Conservation (phyloP, 148 eudicot genomes). For the Vaccinium macrocarpon region DNA sequence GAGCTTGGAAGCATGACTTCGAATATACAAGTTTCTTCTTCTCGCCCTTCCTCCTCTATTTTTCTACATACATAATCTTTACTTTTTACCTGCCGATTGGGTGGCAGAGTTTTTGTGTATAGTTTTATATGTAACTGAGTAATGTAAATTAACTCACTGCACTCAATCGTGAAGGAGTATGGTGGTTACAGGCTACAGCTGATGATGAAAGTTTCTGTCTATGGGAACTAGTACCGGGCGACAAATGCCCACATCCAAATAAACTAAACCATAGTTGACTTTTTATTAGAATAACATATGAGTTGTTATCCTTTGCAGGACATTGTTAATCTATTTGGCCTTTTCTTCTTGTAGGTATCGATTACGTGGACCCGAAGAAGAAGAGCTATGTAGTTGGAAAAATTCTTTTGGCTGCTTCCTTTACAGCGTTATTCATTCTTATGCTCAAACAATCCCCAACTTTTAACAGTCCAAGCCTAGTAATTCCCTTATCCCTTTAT, state of each 20-base stretch:
- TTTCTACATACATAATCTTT: not conserved
- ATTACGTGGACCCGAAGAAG: conserved; percentile 58
- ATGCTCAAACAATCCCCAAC: conserved; percentile 62
- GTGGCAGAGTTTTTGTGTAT: not conserved
- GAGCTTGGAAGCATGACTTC: not conserved
- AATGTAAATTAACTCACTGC: not conserved
- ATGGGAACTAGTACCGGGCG: not conserved
- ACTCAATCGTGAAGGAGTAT: not conserved
- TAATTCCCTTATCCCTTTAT: conserved; percentile 28
- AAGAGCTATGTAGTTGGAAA: conserved; percentile 50
- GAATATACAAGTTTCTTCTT: not conserved
- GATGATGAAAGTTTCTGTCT: not conserved
- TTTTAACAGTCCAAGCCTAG: conserved; percentile 59
- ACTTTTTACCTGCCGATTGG: not conserved
- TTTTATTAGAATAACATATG: not conserved
- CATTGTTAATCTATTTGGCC: not conserved
- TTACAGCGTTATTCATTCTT: conserved; percentile 62
- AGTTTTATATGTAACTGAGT: not conserved
- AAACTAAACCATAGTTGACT: not conserved
- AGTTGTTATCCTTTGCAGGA: not conserved
- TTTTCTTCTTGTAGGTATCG: conserved; percentile 53
- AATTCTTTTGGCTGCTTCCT: conserved; percentile 51
- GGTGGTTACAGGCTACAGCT: not conserved
- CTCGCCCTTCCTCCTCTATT: not conserved
- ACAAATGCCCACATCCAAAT: not conserved